Evolutionary conservation across 2,329 filamentous ascomycete genomes (phyloP).

Genomic region (Parafenestella ontariensis): DNA sequence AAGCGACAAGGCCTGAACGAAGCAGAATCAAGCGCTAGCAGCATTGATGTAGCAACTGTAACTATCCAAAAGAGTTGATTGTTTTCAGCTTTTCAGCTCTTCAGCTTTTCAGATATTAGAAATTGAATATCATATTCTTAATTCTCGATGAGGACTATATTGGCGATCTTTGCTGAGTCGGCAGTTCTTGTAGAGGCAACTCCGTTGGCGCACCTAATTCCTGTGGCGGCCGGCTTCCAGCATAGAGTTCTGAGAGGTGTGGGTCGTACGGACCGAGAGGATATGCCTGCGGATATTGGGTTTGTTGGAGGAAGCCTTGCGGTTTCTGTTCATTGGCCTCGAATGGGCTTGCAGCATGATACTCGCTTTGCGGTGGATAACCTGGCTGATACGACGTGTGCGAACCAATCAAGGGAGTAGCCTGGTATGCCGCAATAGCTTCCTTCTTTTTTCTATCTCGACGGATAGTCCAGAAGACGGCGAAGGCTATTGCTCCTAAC

Average conservation of each 20-base stretch:
- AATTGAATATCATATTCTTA: no score
- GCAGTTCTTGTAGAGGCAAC: background rate
- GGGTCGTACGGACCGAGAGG: conserved; percentile 10
- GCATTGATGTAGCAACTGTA: no score
- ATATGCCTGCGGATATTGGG: conserved; percentile 3
- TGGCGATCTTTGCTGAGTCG: background rate
- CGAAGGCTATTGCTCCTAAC: conserved; percentile 5
- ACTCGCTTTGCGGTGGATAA: background rate
- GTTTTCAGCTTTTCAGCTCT: no score
- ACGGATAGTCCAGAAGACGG: conserved; percentile 4
- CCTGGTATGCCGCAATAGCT: background rate
- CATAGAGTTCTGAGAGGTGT: conserved; percentile 3
- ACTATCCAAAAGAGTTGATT: no score
- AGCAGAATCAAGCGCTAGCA: no score
- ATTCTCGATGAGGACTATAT: background rate
- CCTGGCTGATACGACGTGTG: background rate
- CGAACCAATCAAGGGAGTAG: background rate
- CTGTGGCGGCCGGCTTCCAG: background rate
- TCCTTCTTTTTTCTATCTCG: conserved; percentile 2
- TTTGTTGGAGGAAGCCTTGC: background rate
- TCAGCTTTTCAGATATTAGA: no score
- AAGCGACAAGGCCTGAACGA: no score
- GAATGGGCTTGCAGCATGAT: background rate
- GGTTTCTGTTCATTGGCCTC: conserved; percentile 4
- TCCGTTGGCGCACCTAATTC: background rate